These are phyloP conservation scores for Canavalia gladiata DNA, from an alignment of 306 rosid species.

Conservation along the genomic window DNA sequence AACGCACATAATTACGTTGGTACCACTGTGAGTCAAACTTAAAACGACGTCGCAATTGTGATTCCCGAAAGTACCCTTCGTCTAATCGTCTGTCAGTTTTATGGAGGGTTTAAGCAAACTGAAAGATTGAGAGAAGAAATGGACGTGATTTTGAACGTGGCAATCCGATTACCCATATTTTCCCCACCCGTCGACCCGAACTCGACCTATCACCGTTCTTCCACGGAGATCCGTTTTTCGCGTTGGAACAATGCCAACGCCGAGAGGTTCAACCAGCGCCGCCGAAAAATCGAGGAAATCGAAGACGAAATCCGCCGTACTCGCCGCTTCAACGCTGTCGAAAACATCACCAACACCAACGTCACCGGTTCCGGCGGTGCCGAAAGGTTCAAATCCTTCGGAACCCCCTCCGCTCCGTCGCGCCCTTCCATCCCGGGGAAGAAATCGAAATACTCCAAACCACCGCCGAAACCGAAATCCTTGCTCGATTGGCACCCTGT, in stretches of 20 bases:
- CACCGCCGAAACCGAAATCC: conserved; percentile 60
- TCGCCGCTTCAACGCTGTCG: conserved; percentile 75
- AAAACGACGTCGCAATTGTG: conserved; percentile 1
- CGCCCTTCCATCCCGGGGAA: conserved; percentile 61
- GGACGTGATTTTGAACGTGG: conserved; percentile 60
- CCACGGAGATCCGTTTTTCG: conserved; percentile 65
- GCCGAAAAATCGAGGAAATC: conserved; percentile 67
- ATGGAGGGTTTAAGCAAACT: neutral
- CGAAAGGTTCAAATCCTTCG: conserved; percentile 63
- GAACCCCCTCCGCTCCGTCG: conserved; percentile 78
- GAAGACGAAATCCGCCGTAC: conserved; percentile 78
- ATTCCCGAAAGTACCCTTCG: conserved; percentile 21
- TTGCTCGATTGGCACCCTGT: conserved; percentile 28
- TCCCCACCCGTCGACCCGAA: conserved; percentile 52
- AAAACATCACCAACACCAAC: conserved; percentile 37
- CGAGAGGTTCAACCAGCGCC: conserved; percentile 67
- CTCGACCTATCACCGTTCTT: conserved; percentile 30
- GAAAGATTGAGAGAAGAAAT: neutral
- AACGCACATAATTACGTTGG: conserved; percentile 15
- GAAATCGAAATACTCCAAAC: conserved; percentile 74
- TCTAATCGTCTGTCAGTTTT: neutral
- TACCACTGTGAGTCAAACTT: neutral
- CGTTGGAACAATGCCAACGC: conserved; percentile 84
- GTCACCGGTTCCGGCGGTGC: conserved; percentile 34
- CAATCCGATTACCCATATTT: conserved; percentile 62